phyloP scores from a whole-genome alignment of 1,284 basidiomycete species.

The Tilletia indica region DNA sequence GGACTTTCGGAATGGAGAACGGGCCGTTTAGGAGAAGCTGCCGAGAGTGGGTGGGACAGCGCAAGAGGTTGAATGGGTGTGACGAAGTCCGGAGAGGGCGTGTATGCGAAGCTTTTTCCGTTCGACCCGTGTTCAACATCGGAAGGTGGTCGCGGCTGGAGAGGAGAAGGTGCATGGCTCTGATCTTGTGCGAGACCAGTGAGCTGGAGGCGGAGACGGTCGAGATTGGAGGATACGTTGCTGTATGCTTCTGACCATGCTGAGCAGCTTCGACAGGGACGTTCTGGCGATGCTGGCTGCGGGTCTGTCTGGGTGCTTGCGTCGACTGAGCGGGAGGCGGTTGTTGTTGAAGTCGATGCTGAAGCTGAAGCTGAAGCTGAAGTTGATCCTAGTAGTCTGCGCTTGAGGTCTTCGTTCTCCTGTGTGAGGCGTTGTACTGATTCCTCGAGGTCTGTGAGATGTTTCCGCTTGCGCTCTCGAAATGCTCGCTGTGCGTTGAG shows the following conservation, averaged over 20 bases:
- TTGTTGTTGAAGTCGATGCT: background rate
- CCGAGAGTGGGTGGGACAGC: too few relatives aligned
- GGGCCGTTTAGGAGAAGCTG: too few relatives aligned
- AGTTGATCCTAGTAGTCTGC: background rate
- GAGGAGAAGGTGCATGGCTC: too few relatives aligned
- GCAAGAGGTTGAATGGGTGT: too few relatives aligned
- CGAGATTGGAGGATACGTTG: background rate
- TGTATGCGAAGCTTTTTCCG: too few relatives aligned
- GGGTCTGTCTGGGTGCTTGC: background rate
- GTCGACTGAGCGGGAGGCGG: background rate
- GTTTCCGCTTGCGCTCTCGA: conserved; percentile 17
- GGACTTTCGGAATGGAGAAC: too few relatives aligned
- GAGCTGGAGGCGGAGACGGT: background rate
- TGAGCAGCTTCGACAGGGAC: background rate
- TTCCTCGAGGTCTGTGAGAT: conserved; percentile 10
- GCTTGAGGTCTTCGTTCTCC: conserved; percentile 13
- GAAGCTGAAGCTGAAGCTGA: background rate
- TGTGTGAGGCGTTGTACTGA: background rate
- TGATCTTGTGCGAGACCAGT: background rate
- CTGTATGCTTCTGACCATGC: background rate
- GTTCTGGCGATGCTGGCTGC: background rate
- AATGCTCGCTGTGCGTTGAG: conserved; percentile 17
- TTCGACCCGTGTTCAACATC: too few relatives aligned
- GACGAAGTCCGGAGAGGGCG: too few relatives aligned
- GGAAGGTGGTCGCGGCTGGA: too few relatives aligned